These are phyloP conservation scores for Tricholoma flavovirens DNA, from an alignment of 768 basidiomycete genomes.

Conservation along the genomic window DNA sequence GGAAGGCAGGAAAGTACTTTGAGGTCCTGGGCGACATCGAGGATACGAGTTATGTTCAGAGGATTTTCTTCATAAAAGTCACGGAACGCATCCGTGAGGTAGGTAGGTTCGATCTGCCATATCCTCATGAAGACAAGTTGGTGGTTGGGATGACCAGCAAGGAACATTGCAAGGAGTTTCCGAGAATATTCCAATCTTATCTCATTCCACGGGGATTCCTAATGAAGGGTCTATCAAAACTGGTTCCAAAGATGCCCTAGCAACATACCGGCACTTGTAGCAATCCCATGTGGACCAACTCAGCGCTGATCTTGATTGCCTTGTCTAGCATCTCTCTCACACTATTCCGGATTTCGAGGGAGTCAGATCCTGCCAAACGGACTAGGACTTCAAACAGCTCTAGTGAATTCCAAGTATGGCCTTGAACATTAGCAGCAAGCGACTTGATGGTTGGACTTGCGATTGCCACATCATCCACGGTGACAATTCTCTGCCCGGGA, in stretches of 20 bases:
- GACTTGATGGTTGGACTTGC: conserved; percentile 91
- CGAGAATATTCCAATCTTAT: conserved; percentile 84
- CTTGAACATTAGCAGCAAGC: conserved; percentile 85
- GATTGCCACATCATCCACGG: conserved; percentile 79
- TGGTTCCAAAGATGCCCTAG: background rate
- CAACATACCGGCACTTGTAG: conserved; percentile 80
- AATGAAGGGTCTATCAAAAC: conserved; percentile 9
- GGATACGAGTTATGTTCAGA: conserved; percentile 87
- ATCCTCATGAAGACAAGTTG: conserved; percentile 96
- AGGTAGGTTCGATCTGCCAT: conserved; percentile 84
- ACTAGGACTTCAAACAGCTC: conserved; percentile 88
- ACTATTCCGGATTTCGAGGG: conserved; percentile 61
- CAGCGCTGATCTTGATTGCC: conserved; percentile 89
- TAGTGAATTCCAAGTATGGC: conserved; percentile 90
- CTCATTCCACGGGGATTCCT: conserved; percentile 84
- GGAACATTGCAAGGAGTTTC: conserved; percentile 82
- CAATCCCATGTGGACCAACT: conserved; percentile 89
- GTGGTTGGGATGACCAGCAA: conserved; percentile 89
- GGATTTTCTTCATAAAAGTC: conserved; percentile 92
- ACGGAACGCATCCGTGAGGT: conserved; percentile 82
- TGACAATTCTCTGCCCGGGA: conserved; percentile 77
- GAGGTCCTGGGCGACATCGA: conserved; percentile 93
- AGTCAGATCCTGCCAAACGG: conserved; percentile 69
- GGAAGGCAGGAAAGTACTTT: conserved; percentile 49
- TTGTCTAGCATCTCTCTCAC: conserved; percentile 92